These are phyloP conservation scores for Xylaria bambusicola DNA, from an alignment of 495 filamentous ascomycete genomes.

Conservation along the genomic window DNA sequence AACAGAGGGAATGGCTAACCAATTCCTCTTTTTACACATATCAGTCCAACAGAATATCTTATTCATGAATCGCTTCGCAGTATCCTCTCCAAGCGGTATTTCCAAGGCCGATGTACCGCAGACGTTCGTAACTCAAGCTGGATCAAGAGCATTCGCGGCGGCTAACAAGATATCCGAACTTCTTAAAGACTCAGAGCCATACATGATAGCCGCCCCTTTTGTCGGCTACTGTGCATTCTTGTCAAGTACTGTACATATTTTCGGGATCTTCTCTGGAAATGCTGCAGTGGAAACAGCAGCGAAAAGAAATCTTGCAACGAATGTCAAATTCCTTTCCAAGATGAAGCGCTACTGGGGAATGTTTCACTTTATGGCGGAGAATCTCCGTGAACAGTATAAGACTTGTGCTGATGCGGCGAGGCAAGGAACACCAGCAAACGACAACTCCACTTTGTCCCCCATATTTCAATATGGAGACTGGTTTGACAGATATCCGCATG, in stretches of 20 bases:
- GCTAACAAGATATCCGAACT: slow-evolving; percentile 86
- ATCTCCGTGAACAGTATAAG: slow-evolving; percentile 85
- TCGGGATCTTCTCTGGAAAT: slow-evolving; percentile 83
- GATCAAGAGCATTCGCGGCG: slow-evolving; percentile 77
- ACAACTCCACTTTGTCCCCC: slow-evolving; percentile 53
- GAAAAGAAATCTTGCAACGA: slow-evolving; percentile 84
- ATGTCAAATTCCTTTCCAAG: slow-evolving; percentile 85
- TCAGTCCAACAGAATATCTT: slow-evolving; percentile 84
- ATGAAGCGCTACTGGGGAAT: slow-evolving; percentile 98
- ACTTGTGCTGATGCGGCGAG: slow-evolving; percentile 77
- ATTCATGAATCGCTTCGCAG: slow-evolving; percentile 86
- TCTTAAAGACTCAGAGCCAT: slow-evolving; percentile 74
- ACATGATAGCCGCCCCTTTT: slow-evolving; percentile 86
- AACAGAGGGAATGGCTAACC: slow-evolving; percentile 80
- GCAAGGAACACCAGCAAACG: slow-evolving; percentile 51
- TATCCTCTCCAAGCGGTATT: slow-evolving; percentile 67
- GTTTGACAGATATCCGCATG: slow-evolving; percentile 94
- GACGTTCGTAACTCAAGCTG: slow-evolving; percentile 74
- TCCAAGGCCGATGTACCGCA: slow-evolving; percentile 76
- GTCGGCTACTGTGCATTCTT: slow-evolving; percentile 93
- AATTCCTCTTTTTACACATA: slow-evolving; percentile 94
- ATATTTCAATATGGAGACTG: slow-evolving; percentile 98
- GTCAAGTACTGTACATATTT: slow-evolving; percentile 89
- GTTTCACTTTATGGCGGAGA: slow-evolving; percentile 95
- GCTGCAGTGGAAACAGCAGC: slow-evolving; percentile 70